Evolutionary conservation across 768 basidiomycete species (phyloP), one percentile per base, ranked within the genome.

Genomic region (Tylopilus balloui): DNA sequence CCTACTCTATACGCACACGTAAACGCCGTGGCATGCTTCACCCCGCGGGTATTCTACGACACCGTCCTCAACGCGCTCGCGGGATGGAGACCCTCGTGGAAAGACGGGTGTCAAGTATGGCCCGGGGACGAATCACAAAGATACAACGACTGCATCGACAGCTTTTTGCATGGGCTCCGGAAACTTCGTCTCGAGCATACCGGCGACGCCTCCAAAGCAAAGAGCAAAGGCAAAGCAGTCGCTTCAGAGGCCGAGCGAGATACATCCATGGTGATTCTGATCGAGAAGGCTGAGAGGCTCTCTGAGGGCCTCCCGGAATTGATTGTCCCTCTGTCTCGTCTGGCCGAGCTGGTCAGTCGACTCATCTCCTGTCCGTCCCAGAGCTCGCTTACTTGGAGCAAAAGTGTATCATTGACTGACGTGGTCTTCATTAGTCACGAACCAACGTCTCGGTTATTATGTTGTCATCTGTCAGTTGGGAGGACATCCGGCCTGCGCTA

Each of bases 221-320:
- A 57, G 56, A 56, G 57, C 4, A 74, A 71, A 37, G 65, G 60
- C 15, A 73, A 57, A 56, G 58, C 60, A n/a, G 42, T 28, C 46
- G 48, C 50, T 50, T 50, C 46, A 24, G 13, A 28, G 23, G 39
- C 47, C 28, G 43, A 52, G n/a, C 46, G 48, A 31, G 48, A 68
- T 55, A 53, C 63, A 1, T 53, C 47, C 64, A 70, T 88, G 55
- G 78, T 86, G 10, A 69, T 91, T 35, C 67, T 84, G 6, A 62
- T 91, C 34, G 83, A 88, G 53, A 72, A 74, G n/a, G 83, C 80
- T 0, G 87, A 91, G 62, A 72, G 79, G 37, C 64, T 91, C 51
- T 79, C 73, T 52, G 82, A 83, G 25, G 70, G 62, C 15, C 68
- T 86, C 42, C 78, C 86, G 3, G 83, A 86, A 23, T 60, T 89